Percentiles rank a stretch among this genome's conserved stretches.
These are phyloP conservation scores for Neurospora sp. DNA, from an alignment of 495 filamentous ascomycete species.

Conservation along the genomic window DNA sequence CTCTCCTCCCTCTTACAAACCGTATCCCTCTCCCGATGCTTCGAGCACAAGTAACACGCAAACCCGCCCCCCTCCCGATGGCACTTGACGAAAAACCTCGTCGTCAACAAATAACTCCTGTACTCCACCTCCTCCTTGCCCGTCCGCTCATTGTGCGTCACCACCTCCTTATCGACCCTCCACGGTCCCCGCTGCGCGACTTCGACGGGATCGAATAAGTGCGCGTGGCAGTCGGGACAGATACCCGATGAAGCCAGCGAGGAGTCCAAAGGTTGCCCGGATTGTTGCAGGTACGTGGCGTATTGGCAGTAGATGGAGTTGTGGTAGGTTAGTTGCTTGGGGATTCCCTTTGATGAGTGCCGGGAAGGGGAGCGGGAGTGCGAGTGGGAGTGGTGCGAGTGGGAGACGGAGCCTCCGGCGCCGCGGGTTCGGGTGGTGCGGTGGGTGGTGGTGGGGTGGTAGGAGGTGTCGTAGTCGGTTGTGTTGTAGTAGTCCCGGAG, in stretches of 20 bases:
- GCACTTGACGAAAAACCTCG: constrained; percentile 27
- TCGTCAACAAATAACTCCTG: constrained; percentile 18
- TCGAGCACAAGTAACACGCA: constrained; percentile 21
- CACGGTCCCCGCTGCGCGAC: constrained; percentile 7
- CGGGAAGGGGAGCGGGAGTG: not conserved
- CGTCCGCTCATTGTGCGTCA: not conserved
- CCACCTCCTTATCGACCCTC: constrained; percentile 22
- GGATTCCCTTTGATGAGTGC: not conserved
- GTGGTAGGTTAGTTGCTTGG: not conserved
- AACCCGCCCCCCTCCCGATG: constrained; percentile 22
- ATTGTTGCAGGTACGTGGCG: constrained; percentile 17
- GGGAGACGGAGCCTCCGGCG: not conserved
- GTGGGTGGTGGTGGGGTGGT: not conserved
- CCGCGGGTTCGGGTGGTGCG: not conserved
- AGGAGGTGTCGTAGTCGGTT: not conserved
- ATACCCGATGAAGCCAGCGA: not conserved
- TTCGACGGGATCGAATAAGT: not conserved
- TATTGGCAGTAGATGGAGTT: constrained; percentile 22
- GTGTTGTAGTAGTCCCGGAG: constrained; percentile 3
- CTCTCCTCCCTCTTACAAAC: constrained; percentile 16
- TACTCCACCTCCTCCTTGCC: constrained; percentile 11
- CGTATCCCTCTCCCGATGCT: constrained; percentile 19
- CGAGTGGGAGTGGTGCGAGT: not conserved
- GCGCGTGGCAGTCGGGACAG: constrained; percentile 15
- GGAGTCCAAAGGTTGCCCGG: constrained; percentile 1